Evolutionary conservation across 2,329 filamentous ascomycete genomes (phyloP).

Genomic region (Nemania sp.): DNA sequence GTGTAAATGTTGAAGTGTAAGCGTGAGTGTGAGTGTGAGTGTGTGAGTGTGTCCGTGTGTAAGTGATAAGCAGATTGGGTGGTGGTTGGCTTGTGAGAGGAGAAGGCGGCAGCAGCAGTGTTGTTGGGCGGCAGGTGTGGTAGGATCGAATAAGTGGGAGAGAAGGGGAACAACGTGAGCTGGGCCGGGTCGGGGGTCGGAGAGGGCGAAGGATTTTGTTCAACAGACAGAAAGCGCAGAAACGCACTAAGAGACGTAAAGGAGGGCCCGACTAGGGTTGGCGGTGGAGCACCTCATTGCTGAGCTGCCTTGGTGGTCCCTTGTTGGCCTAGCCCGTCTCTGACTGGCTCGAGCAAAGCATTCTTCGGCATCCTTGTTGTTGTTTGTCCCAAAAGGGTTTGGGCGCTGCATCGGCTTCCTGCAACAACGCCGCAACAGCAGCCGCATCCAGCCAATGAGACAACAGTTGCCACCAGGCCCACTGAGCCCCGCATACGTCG

Average conservation of each 20-base stretch:
- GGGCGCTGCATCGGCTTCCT: constrained; percentile 20
- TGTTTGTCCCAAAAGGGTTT: constrained; percentile 20
- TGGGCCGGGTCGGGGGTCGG: constrained; percentile 26
- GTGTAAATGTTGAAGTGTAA: too few species aligned
- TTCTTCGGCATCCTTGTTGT: constrained; percentile 16
- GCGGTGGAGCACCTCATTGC: constrained; percentile 15
- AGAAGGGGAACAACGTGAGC: constrained; percentile 26
- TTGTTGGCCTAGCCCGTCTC: constrained; percentile 7
- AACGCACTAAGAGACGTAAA: constrained; percentile 17
- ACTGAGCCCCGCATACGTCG: neutral
- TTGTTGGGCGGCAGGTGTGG: constrained; percentile 25
- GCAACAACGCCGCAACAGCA: constrained; percentile 21
- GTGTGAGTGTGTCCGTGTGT: too few species aligned
- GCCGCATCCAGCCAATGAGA: constrained; percentile 22
- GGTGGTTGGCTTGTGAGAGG: constrained; percentile 24
- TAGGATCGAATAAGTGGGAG: constrained; percentile 32
- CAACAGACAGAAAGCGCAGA: constrained; percentile 17
- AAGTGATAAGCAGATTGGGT: constrained; percentile 25
- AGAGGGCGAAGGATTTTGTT: constrained; percentile 32
- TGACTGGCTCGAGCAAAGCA: constrained; percentile 19
- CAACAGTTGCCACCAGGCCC: constrained; percentile 22
- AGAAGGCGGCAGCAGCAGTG: constrained; percentile 28
- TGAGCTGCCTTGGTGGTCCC: constrained; percentile 27
- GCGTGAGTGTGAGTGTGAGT: too few species aligned
- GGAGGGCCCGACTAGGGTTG: constrained; percentile 20